Percentiles rank a stretch among this genome's conserved stretches.
Conservation (phyloP, 2,329 filamentous ascomycete species). For the Mariannaea sp. region DNA sequence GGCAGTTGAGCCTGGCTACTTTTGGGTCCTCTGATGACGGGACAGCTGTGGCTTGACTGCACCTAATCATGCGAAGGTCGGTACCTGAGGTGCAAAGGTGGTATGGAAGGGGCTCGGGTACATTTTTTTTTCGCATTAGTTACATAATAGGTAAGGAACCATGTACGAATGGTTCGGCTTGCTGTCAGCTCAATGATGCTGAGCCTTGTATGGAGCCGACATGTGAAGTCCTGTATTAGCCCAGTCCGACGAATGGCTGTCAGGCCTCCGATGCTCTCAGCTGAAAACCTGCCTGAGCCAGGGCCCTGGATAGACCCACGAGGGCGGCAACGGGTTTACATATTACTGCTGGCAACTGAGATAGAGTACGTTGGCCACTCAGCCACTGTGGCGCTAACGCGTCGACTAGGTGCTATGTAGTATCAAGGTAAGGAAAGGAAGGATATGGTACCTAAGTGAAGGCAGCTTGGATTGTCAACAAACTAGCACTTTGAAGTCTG, state of each 20-base stretch:
- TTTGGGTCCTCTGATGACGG: slow-evolving; percentile 36
- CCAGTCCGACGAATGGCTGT: not conserved
- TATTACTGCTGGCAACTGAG: not conserved
- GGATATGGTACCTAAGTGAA: not conserved
- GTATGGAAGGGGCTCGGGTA: too few relatives aligned
- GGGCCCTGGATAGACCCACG: too few relatives aligned
- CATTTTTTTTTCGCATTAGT: too few relatives aligned
- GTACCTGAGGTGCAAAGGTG: too few relatives aligned
- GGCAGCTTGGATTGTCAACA: not conserved
- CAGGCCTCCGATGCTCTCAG: not conserved
- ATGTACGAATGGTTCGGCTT: too few relatives aligned
- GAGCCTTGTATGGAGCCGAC: not conserved
- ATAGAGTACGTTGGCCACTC: not conserved
- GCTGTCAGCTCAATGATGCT: too few relatives aligned
- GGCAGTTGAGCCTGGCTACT: not conserved
- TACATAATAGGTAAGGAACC: too few relatives aligned
- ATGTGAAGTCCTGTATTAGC: not conserved
- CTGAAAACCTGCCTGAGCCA: too few relatives aligned
- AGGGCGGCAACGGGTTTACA: too few relatives aligned
- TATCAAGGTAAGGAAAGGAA: too few relatives aligned
- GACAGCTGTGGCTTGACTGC: slow-evolving; percentile 33
- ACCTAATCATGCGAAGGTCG: not conserved
- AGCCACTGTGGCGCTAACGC: not conserved
- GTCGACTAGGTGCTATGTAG: slow-evolving; percentile 1
- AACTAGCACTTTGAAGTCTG: too few relatives aligned